Conservation (phyloP, 768 basidiomycete genomes). For the Podaxis sp. region DNA sequence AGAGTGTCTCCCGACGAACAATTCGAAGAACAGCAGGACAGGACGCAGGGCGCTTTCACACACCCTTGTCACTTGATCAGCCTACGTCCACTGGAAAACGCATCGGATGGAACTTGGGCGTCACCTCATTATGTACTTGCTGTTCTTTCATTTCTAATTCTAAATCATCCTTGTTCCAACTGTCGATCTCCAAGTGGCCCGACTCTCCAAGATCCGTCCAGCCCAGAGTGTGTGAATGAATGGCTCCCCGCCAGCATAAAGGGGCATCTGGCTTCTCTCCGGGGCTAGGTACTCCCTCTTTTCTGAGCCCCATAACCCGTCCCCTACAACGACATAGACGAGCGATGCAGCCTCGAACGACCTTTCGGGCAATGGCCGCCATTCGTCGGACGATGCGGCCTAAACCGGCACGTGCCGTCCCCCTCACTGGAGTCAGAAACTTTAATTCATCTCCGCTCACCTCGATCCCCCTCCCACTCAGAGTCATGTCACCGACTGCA, state of each 20-base stretch:
- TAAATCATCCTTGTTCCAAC: background rate
- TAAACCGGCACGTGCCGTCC: slow-evolving; percentile 10
- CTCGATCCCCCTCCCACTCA: slow-evolving; percentile 12
- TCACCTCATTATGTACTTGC: background rate
- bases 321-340: background rate
- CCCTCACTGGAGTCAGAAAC: background rate
- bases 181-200: background rate
- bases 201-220: slow-evolving; percentile 12
- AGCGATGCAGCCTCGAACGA: background rate
- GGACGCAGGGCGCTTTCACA: background rate
- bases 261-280: background rate
- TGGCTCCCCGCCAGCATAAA: background rate
- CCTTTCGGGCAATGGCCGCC: slow-evolving; percentile 1
- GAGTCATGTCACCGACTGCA: slow-evolving; percentile 42
- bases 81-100: background rate
- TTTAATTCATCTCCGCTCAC: slow-evolving; percentile 7
- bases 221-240: background rate
- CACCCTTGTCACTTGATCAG: background rate
- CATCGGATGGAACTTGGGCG: slow-evolving; percentile 11
- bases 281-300: background rate
- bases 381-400: slow-evolving; percentile 6
- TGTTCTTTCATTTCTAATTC: background rate
- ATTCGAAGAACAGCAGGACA: background rate
- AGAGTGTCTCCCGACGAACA: too few species aligned
- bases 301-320: background rate